Base-by-base conservation (phyloP, 192 early-diverging fungal genomes). In the Coemansia sp. region DNA sequence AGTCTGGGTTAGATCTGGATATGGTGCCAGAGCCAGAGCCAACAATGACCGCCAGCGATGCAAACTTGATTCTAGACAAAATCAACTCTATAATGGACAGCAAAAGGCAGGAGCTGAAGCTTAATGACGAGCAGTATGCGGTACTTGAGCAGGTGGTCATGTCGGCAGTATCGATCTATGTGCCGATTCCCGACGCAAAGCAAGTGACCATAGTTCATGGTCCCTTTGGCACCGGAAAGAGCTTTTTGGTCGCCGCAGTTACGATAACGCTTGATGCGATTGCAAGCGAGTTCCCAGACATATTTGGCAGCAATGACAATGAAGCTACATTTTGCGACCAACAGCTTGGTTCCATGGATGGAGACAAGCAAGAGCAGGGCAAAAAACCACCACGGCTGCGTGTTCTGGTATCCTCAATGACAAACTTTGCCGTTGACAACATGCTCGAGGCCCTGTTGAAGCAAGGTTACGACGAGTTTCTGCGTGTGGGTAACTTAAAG, bases 341-440 rank as follows among this genome's bases (percentile, higher is more conserved):
- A 17, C 63, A 68, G 32, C n/a, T n/a, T n/a, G n/a, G n/a, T n/a
- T n/a, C n/a, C n/a, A 56, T 57, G 34, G 38, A 48, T 17, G 63
- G 22, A 30, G 45, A 61, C 40, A 66, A 61, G 18, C 68, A 68
- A 11, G 73, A 80, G n/a, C 59, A 60, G 20, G 40, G 33, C 2
- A 64, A 60, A 16, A 73, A 30, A 32, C 60, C 34, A 28, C 74
- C 83, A 2, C 88, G 80, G 34, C 80, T 83, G 28, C 77, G 75
- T 14, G 83, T 90, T 12, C 57, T 92, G 30, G 72, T 92, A 3
- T 67, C 87, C 2, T 92, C 88, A 7, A 89, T 90, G 84, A 92
- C 90, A 64, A 92, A 92, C 66, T 87, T 91, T 28, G 91, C 91
- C 8, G 91, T 92, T 7, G 91, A 92, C 68, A 85, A 88, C 56